Conservation (phyloP, 306 rosid species). For the Acacia crassicarpa region DNA sequence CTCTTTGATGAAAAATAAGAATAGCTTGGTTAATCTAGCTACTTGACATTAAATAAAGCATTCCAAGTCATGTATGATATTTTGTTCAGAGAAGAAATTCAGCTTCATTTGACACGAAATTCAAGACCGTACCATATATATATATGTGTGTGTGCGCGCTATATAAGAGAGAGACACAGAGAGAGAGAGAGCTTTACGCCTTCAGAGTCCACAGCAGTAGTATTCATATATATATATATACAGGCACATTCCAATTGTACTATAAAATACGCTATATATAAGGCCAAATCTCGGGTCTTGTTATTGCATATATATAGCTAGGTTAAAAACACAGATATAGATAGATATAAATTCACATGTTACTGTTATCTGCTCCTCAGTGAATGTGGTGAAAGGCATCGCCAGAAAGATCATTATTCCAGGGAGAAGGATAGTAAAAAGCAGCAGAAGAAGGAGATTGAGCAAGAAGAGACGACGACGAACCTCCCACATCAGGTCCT, state of each 20-base stretch:
- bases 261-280: background rate
- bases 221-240: background rate
- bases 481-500: constrained; percentile 13
- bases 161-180: background rate
- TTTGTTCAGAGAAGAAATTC: background rate
- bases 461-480: constrained; percentile 27
- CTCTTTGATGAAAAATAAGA: background rate
- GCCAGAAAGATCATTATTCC: constrained; percentile 41
- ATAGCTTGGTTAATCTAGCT: background rate
- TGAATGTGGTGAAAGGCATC: constrained; percentile 31
- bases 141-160: background rate
- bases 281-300: background rate
- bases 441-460: constrained; percentile 31
- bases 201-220: background rate
- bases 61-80: background rate
- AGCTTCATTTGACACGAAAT: background rate
- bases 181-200: background rate
- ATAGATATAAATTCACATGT: constrained; percentile 26
- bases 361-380: constrained; percentile 40
- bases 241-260: background rate
- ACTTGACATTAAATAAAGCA: background rate
- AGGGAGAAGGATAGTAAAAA: constrained; percentile 41
- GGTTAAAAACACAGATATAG: background rate
- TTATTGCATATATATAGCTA: background rate
- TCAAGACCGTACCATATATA: background rate